These are phyloP conservation scores for Phytophthora aleatoria DNA, from an alignment of 352 stramenopile species.

Conservation along the genomic window DNA sequence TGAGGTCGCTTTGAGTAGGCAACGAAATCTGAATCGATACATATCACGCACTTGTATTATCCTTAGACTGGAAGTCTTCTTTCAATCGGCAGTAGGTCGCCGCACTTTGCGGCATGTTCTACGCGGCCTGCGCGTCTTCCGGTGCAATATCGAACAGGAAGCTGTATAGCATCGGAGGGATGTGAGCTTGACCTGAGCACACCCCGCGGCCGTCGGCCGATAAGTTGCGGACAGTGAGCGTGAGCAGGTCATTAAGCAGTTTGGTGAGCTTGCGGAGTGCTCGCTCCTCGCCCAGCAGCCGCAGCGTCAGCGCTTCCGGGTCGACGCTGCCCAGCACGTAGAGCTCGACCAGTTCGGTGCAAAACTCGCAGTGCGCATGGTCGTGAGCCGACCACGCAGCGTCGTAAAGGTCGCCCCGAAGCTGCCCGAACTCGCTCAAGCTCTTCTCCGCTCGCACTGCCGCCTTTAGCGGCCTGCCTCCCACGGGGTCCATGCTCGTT, in stretches of 20 bases:
- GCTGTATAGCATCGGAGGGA: constrained; percentile 34
- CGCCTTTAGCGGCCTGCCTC: constrained; percentile 12
- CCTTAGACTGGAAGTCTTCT: too few species aligned
- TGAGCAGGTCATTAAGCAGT: constrained; percentile 31
- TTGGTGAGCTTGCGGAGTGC: constrained; percentile 30
- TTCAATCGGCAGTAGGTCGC: too few species aligned
- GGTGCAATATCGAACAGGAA: constrained; percentile 30
- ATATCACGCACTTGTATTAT: too few species aligned
- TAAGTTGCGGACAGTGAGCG: constrained; percentile 29
- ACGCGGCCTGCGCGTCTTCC: constrained; percentile 8
- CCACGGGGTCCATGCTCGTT: constrained; percentile 4
- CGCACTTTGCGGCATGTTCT: constrained; percentile 6
- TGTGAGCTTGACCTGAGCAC: constrained; percentile 34
- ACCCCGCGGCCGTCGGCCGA: constrained; percentile 11
- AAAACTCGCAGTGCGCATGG: constrained; percentile 34
- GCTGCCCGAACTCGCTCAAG: constrained; percentile 20
- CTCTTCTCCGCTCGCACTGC: constrained; percentile 26
- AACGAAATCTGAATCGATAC: too few species aligned
- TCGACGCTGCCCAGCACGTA: constrained; percentile 30
- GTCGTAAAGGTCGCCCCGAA: constrained; percentile 36
- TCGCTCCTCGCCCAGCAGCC: constrained; percentile 27
- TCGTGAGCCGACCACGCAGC: constrained; percentile 29
- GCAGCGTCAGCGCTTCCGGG: constrained; percentile 27
- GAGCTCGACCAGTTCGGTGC: constrained; percentile 30
- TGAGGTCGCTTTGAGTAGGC: too few species aligned